Conservation (phyloP, 2,329 filamentous ascomycete genomes). For the Trichothecium roseum region DNA sequence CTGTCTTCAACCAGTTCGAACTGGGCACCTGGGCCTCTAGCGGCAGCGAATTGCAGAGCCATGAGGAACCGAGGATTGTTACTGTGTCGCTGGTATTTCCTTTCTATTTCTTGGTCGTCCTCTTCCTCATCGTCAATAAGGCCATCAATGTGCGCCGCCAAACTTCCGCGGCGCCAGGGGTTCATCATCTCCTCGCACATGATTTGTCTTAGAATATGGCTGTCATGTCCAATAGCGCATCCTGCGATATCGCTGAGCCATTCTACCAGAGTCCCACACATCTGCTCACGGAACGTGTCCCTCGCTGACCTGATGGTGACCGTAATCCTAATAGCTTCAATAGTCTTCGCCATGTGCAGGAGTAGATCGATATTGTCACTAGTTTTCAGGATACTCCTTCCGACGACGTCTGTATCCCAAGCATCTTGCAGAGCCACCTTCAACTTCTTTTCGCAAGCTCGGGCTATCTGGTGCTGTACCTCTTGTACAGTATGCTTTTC, state of each 20-base stretch:
- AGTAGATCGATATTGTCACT: constrained; percentile 61
- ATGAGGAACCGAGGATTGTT: constrained; percentile 26
- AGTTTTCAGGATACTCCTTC: constrained; percentile 75
- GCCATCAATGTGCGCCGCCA: constrained; percentile 57
- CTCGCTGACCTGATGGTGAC: constrained; percentile 88
- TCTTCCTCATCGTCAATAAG: constrained; percentile 34
- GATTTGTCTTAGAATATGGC: constrained; percentile 64
- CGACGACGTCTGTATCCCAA: constrained; percentile 80
- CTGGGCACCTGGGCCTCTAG: constrained; percentile 14
- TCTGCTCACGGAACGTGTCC: constrained; percentile 94
- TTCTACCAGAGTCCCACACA: constrained; percentile 96
- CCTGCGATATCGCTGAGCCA: constrained; percentile 92
- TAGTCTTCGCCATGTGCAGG: constrained; percentile 68
- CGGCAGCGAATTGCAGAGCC: constrained; percentile 23
- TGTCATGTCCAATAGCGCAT: constrained; percentile 73
- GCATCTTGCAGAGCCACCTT: constrained; percentile 64
- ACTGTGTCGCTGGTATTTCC: constrained; percentile 14
- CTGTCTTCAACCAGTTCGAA: too few relatives aligned
- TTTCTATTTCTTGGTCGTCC: constrained; percentile 36
- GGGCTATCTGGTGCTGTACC: constrained; percentile 79
- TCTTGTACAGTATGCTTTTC: constrained; percentile 96
- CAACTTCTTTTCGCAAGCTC: constrained; percentile 68
- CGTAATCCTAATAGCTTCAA: constrained; percentile 93
- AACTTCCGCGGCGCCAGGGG: constrained; percentile 78
- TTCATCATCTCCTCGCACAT: constrained; percentile 89